Evolutionary conservation across 2,329 filamentous ascomycete genomes (phyloP), one percentile per base, ranked within the genome.

Genomic region (Ilyonectria destructans): DNA sequence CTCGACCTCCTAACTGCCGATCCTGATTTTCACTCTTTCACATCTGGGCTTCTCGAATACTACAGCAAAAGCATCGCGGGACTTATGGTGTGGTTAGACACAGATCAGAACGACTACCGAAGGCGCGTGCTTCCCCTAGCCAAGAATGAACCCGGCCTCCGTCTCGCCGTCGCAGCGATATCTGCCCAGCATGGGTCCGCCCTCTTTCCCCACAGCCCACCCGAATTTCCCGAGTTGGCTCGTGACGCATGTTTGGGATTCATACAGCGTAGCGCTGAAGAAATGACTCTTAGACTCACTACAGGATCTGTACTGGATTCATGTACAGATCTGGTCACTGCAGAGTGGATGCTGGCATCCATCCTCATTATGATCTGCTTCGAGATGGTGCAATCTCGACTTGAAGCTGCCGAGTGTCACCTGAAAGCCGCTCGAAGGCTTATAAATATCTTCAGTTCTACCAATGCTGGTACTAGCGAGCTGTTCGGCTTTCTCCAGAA

Each of bases 341-440:
- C 52, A n/a, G 68, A 70, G 45, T 70, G 68, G 68, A 68, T 70
- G 40, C 21, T 70, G 46, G 56, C 68, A 4, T 63, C 61, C 21
- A 65, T 70, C 26, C 57, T 71, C 15, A 63, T 67, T 17, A 45
- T 69, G 31, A 61, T 66, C 1, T 68, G 57, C 17, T 70, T 68
- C 9, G 68, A 70, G 51, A 68, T 68, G 65, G 60, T 49, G 6
- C 65, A 68, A 26, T 70, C 68, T 33, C 60, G 68, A 0, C 55
- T 57, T 15, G 52, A 49, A 15, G 68, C 60, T 4, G 68, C 68
- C 0, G 65, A 70, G 10, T 55, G 59, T 21, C 67, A 69, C 19
- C 46, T 58, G 10, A 52, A 62, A 23, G 67, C 67, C 12, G 67
- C 67, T 2, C 40, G 67, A 10, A 58, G 57, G 13, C 33, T 69